Conservation (phyloP, 2,329 filamentous ascomycete species). For the Claviceps lovelessii region DNA sequence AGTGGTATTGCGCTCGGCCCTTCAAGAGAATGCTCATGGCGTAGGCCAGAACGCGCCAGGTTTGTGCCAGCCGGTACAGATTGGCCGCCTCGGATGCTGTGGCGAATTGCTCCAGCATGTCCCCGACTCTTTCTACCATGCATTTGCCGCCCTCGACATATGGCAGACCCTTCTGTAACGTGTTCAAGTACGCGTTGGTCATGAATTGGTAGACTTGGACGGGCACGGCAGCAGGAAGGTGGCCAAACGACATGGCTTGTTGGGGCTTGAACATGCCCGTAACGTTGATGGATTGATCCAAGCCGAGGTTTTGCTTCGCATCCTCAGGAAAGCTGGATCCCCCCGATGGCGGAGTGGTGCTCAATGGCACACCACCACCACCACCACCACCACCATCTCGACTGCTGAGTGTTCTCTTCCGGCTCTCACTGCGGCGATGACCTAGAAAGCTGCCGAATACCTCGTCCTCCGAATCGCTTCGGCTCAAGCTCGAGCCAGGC, state of each 20-base stretch:
- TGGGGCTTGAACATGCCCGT: constrained; percentile 44
- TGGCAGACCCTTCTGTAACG: constrained; percentile 35
- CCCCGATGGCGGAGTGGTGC: constrained; percentile 39
- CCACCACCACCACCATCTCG: constrained; percentile 26
- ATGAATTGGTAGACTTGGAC: constrained; percentile 41
- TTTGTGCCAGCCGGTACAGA: constrained; percentile 47
- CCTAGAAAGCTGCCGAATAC: constrained; percentile 46
- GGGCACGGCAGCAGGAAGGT: constrained; percentile 37
- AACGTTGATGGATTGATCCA: constrained; percentile 44
- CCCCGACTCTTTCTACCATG: constrained; percentile 31
- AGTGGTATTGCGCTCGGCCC: constrained; percentile 42
- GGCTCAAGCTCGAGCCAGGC: constrained; percentile 39
- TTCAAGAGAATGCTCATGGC: constrained; percentile 39
- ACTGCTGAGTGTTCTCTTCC: constrained; percentile 29
- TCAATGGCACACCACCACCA: constrained; percentile 26
- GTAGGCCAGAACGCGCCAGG: constrained; percentile 47
- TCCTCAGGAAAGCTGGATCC: constrained; percentile 17
- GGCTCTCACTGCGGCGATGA: constrained; percentile 24
- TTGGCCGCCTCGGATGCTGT: constrained; percentile 40
- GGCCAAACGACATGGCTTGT: constrained; percentile 49
- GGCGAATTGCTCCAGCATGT: constrained; percentile 43
- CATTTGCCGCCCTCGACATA: constrained; percentile 20
- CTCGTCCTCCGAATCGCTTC: constrained; percentile 53
- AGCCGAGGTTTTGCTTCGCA: constrained; percentile 29
- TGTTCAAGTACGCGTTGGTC: constrained; percentile 40